Conservation (phyloP, 192 early-diverging fungal genomes). For the Lunasporangiospora selenospora region DNA sequence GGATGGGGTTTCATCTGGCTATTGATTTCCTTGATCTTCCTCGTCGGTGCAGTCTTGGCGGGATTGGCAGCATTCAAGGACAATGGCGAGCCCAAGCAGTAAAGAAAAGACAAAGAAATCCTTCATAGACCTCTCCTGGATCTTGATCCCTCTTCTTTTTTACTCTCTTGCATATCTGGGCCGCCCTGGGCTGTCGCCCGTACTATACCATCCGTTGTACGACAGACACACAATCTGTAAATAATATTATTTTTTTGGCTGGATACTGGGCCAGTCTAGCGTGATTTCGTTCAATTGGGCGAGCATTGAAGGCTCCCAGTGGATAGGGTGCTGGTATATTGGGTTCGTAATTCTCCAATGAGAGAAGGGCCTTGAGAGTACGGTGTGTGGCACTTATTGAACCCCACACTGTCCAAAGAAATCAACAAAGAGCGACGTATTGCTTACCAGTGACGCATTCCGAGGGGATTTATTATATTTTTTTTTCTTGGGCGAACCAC, state of each 20-base stretch:
- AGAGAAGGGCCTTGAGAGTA: too few relatives aligned
- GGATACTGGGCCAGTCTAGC: neutral
- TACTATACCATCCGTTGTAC: neutral
- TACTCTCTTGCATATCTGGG: neutral
- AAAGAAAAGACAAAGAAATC: neutral
- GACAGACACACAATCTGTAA: neutral
- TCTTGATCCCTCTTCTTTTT: neutral
- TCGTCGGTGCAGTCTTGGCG: conserved; percentile 77
- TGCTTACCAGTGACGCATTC: too few relatives aligned
- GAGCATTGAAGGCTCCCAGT: too few relatives aligned
- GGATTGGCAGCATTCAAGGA: conserved; percentile 85
- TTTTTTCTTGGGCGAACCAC: too few relatives aligned
- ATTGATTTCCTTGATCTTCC: conserved; percentile 81
- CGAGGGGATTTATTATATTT: too few relatives aligned
- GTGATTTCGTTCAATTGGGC: too few relatives aligned
- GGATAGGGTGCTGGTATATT: too few relatives aligned
- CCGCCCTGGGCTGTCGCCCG: neutral
- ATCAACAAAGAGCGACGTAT: too few relatives aligned
- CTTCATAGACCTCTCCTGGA: neutral
- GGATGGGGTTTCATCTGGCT: conserved; percentile 95
- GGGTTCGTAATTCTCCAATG: too few relatives aligned
- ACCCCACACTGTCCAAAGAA: too few relatives aligned
- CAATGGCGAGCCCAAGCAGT: conserved; percentile 1
- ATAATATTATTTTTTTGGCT: neutral
- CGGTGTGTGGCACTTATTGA: too few relatives aligned